Conservation (phyloP, 495 filamentous ascomycete genomes). For the Penicilliopsis zonata region DNA sequence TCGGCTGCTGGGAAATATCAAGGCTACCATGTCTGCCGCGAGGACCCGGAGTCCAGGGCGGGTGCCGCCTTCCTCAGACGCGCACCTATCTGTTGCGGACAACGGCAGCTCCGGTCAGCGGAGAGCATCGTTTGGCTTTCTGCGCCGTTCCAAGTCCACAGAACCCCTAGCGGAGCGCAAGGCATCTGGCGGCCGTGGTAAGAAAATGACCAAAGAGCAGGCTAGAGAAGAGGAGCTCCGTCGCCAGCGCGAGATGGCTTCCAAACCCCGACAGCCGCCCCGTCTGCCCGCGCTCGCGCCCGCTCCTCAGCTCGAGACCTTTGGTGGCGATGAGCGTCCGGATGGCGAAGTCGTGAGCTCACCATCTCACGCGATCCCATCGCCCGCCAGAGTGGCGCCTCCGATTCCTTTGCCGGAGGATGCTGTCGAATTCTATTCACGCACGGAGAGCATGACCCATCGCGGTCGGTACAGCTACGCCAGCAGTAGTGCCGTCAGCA, state of each 20-base stretch:
- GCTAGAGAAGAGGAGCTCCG: constrained; percentile 54
- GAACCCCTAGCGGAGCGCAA: constrained; percentile 37
- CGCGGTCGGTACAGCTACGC: constrained; percentile 95
- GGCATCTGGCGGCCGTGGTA: constrained; percentile 51
- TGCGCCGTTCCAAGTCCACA: constrained; percentile 72
- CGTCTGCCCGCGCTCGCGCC: constrained; percentile 67
- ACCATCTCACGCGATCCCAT: constrained; percentile 31
- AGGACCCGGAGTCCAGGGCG: constrained; percentile 13
- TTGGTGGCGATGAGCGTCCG: constrained; percentile 58
- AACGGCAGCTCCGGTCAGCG: constrained; percentile 17
- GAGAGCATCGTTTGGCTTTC: constrained; percentile 44
- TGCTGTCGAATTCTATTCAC: constrained; percentile 60
- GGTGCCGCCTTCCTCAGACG: constrained; percentile 8
- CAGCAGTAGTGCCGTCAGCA: constrained; percentile 81
- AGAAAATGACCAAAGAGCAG: constrained; percentile 46
- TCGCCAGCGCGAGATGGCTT: constrained; percentile 53
- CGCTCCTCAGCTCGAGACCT: constrained; percentile 51
- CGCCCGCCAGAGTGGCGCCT: constrained; percentile 13
- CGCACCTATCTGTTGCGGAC: constrained; percentile 12
- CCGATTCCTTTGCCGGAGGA: constrained; percentile 41
- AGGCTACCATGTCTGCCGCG: constrained; percentile 13
- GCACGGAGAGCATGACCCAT: constrained; percentile 91
- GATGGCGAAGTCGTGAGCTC: constrained; percentile 50
- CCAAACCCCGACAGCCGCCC: constrained; percentile 60
- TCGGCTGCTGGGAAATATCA: constrained; percentile 3